Conservation (phyloP, 805 yeast species). For the Cyberlindnera xylosilytica region DNA sequence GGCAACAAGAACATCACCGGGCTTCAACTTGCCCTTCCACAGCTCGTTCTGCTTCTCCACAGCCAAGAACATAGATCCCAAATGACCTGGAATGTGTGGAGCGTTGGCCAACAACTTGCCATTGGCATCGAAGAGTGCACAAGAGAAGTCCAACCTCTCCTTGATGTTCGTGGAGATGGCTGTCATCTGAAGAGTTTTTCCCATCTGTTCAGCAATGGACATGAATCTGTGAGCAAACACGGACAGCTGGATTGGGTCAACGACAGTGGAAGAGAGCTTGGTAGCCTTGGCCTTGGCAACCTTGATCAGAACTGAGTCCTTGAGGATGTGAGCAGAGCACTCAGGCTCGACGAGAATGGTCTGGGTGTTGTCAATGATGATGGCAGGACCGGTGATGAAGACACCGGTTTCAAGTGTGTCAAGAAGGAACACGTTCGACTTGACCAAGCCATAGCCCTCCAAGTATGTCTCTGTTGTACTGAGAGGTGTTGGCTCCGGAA, state of each 20-base stretch:
- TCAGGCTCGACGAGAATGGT: slow-evolving; percentile 38
- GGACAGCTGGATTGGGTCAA: slow-evolving; percentile 43
- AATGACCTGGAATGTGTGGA: slow-evolving; percentile 46
- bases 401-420: slow-evolving; percentile 30
- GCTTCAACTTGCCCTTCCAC: slow-evolving; percentile 37
- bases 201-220: slow-evolving; percentile 51
- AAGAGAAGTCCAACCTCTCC: slow-evolving; percentile 47
- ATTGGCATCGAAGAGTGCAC: slow-evolving; percentile 44
- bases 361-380: slow-evolving; percentile 74
- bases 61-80: slow-evolving; percentile 45
- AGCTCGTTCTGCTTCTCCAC: slow-evolving; percentile 35
- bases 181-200: slow-evolving; percentile 42
- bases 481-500: too few relatives aligned
- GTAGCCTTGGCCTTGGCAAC: too few relatives aligned
- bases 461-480: too few relatives aligned
- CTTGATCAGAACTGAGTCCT: too few relatives aligned
- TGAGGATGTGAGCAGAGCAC: slow-evolving; percentile 35
- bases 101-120: slow-evolving; percentile 45
- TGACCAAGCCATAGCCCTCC: too few relatives aligned
- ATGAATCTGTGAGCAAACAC: slow-evolving; percentile 45
- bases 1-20: slow-evolving; percentile 43
- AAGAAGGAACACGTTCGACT: slow-evolving; percentile 32
- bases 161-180: slow-evolving; percentile 44
- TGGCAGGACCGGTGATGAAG: slow-evolving; percentile 41
- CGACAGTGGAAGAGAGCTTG: slow-evolving; percentile 26